phyloP scores from a whole-genome alignment of 1,284 basidiomycete genomes.

The Ceratobasidium sp. region DNA sequence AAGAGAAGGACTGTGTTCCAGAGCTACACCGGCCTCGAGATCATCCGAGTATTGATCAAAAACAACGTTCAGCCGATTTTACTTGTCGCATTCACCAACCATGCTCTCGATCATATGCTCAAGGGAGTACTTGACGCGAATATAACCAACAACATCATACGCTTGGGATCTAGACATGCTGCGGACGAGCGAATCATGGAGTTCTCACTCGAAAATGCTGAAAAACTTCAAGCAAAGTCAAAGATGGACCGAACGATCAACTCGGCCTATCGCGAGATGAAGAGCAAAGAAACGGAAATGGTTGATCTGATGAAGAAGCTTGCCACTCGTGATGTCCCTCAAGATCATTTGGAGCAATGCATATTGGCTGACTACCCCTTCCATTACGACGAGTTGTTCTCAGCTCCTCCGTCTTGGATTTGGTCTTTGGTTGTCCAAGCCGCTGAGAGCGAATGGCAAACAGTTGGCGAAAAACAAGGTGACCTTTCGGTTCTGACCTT shows the following conservation, averaged over 20 bases:
- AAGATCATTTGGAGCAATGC: constrained; percentile 60
- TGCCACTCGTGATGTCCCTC: constrained; percentile 58
- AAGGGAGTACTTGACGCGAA: constrained; percentile 69
- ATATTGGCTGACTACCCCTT: constrained; percentile 62
- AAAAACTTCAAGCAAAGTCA: constrained; percentile 53
- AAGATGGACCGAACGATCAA: constrained; percentile 60
- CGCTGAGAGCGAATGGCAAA: constrained; percentile 42
- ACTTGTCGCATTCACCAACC: constrained; percentile 80
- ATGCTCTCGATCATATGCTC: constrained; percentile 79
- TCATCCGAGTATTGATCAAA: constrained; percentile 71
- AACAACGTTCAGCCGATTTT: constrained; percentile 69
- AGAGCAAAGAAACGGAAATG: constrained; percentile 64
- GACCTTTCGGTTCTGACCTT: constrained; percentile 12
- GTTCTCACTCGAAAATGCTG: constrained; percentile 67
- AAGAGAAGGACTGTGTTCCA: constrained; percentile 50
- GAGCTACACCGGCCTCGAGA: constrained; percentile 76
- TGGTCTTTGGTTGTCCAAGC: constrained; percentile 35
- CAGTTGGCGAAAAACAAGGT: background rate
- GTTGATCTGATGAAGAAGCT: constrained; percentile 62
- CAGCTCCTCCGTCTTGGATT: constrained; percentile 63
- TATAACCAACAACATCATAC: constrained; percentile 73
- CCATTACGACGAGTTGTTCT: constrained; percentile 59
- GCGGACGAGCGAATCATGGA: constrained; percentile 68
- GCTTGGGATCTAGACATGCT: constrained; percentile 71
- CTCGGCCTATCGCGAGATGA: constrained; percentile 59